Evolutionary conservation across 257 asterid species (phyloP), one percentile per base, ranked within the genome.

Genomic region (Petrea volubilis): DNA sequence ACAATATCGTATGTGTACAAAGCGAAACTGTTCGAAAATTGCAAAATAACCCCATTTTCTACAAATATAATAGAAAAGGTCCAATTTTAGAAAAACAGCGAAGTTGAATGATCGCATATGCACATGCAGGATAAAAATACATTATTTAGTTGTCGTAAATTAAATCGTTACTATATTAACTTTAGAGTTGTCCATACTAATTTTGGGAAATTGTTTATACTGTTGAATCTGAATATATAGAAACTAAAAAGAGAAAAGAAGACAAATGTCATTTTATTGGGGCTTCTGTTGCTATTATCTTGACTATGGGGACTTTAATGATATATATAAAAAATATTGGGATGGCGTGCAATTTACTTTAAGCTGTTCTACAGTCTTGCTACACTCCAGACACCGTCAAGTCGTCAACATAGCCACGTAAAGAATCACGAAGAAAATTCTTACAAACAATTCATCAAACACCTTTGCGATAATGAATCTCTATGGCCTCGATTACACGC

Each of bases 401-500:
- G 20, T 7, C n/a, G 15, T 47, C 43, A 10, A 47, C 49, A 4
- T 14, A 11, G 52, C 34, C 1, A 47, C 60, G 23, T 28, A 6
- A 47, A 66, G 23, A 49, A 40, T 49, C 58, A 18, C 79, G 71
- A 65, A 24, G 31, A 41, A 20, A 27, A 38, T n/a, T 52, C 67
- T 49, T 41, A 25, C 64, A 51, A 18, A 28, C 67, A 70, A 64
- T 74, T 44, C 66, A 55, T 59, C 77, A 3, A 50, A 68, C 44
- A 43, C 3, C 27, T 77, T n/a, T 31, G 34, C 59, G 11, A 60
- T 44, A 55, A 88, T 88, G 92, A 78, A 84, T 77, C n/a, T 81
- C 18, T 86, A 81, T 73, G 87, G 91, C 0, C 58, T 85, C 18
- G 81, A 79, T 53, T 72, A 57, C 79, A 72, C 88, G 13, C 74